These are phyloP conservation scores for Penicillium waksmanii DNA, from an alignment of 495 filamentous ascomycete genomes.

Conservation along the genomic window DNA sequence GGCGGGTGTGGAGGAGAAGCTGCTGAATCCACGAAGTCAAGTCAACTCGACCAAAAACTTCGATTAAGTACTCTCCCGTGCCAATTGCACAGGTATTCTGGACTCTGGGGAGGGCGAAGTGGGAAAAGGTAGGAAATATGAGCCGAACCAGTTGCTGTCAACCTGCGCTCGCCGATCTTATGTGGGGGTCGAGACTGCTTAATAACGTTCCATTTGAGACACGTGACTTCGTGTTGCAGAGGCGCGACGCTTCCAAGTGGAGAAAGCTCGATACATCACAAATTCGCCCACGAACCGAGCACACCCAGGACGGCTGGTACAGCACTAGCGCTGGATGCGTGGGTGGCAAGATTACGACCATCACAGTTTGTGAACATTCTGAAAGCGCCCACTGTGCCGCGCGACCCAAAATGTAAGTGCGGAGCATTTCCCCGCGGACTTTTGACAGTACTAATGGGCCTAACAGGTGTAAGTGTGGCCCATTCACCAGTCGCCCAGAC, in stretches of 20 bases:
- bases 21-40: neutral
- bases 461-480: constrained; percentile 37
- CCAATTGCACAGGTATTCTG: constrained; percentile 7
- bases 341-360: constrained; percentile 5
- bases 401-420: constrained; percentile 28
- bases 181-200: constrained; percentile 18
- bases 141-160: constrained; percentile 21
- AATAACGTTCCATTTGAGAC: constrained; percentile 11
- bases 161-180: constrained; percentile 23
- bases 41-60: neutral
- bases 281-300: constrained; percentile 18
- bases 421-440: constrained; percentile 8
- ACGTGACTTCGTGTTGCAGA: constrained; percentile 41
- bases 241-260: constrained; percentile 27
- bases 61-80: neutral
- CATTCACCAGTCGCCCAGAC: neutral
- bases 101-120: constrained; percentile 3
- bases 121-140: constrained; percentile 17
- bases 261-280: constrained; percentile 28
- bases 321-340: neutral
- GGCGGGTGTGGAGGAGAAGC: neutral
- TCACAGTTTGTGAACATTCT: neutral
- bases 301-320: constrained; percentile 2
- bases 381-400: neutral
- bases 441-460: constrained; percentile 23